phyloP scores from a whole-genome alignment of 176 grass and related monocot genomes.

The Phoenix roebelenii region DNA sequence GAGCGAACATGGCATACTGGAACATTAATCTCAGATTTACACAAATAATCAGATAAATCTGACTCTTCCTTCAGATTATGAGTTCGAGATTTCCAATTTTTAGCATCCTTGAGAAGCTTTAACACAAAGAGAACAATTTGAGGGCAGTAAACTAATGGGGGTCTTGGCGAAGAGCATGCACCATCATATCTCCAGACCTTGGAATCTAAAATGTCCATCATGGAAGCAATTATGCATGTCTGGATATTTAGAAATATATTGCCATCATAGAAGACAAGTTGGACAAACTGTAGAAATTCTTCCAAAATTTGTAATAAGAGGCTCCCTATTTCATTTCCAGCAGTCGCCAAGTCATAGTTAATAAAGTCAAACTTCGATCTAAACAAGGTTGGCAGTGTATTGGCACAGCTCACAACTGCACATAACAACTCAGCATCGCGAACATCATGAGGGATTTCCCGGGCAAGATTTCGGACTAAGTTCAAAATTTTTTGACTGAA shows the following conservation, averaged over 20 bases:
- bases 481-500: slow-evolving; percentile 71
- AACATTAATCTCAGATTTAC: slow-evolving; percentile 27
- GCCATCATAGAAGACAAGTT: slow-evolving; percentile 43
- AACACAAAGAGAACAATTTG: slow-evolving; percentile 61
- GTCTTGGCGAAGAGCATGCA: slow-evolving; percentile 45
- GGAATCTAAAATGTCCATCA: slow-evolving; percentile 56
- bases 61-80: slow-evolving; percentile 30
- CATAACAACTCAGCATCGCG: slow-evolving; percentile 43
- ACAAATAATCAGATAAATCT: slow-evolving; percentile 25
- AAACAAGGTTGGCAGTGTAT: slow-evolving; percentile 62
- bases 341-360: slow-evolving; percentile 44
- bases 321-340: slow-evolving; percentile 47
- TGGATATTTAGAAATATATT: slow-evolving; percentile 55
- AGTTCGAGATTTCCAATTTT: slow-evolving; percentile 39
- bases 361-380: slow-evolving; percentile 63
- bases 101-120: slow-evolving; percentile 46
- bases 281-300: slow-evolving; percentile 68
- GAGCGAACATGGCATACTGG: slow-evolving; percentile 56
- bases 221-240: slow-evolving; percentile 62
- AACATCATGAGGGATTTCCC: slow-evolving; percentile 48
- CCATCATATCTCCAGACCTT: slow-evolving; percentile 58
- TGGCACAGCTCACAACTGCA: slow-evolving; percentile 48
- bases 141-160: slow-evolving; percentile 79
- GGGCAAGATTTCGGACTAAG: slow-evolving; percentile 41
- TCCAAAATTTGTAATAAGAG: slow-evolving; percentile 75